Conservation (phyloP, 148 eudicot species). For the Silene uniflora region DNA sequence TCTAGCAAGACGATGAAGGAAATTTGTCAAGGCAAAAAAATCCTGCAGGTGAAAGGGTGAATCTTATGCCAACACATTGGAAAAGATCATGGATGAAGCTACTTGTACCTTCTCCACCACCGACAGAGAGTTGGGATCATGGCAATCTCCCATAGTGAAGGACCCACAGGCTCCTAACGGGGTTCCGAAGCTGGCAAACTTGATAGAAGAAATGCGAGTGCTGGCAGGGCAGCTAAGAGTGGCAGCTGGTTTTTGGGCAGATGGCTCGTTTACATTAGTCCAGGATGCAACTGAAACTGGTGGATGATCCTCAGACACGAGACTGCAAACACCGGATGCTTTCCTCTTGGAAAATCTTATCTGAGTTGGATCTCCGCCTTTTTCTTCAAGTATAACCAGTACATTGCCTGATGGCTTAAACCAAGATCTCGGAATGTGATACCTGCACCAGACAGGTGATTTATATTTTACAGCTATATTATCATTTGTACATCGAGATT, state of each 20-base stretch:
- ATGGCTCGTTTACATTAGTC: constrained; percentile 21
- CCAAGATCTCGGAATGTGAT: constrained; percentile 97
- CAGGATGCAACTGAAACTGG: constrained; percentile 36
- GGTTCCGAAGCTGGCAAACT: constrained; percentile 79
- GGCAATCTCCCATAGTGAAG: constrained; percentile 54
- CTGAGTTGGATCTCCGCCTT: constrained; percentile 87
- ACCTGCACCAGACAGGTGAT: constrained; percentile 46
- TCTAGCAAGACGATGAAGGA: background rate
- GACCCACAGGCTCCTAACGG: constrained; percentile 70
- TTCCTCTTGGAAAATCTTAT: constrained; percentile 70
- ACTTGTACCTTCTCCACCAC: constrained; percentile 54
- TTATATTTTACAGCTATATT: background rate
- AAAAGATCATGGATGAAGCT: background rate
- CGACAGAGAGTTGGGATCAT: constrained; percentile 57
- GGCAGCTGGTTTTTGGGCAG: constrained; percentile 32
- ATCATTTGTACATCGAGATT: background rate
- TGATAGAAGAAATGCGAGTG: constrained; percentile 50
- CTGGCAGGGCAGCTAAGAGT: constrained; percentile 52
- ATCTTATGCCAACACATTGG: background rate
- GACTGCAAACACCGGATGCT: constrained; percentile 44
- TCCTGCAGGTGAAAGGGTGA: background rate
- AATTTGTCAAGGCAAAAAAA: background rate
- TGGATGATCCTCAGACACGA: constrained; percentile 70
- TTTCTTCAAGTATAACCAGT: constrained; percentile 83
- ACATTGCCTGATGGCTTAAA: constrained; percentile 86